Base-by-base conservation (phyloP, 106 monocot species). In the Dioscorea alata region DNA sequence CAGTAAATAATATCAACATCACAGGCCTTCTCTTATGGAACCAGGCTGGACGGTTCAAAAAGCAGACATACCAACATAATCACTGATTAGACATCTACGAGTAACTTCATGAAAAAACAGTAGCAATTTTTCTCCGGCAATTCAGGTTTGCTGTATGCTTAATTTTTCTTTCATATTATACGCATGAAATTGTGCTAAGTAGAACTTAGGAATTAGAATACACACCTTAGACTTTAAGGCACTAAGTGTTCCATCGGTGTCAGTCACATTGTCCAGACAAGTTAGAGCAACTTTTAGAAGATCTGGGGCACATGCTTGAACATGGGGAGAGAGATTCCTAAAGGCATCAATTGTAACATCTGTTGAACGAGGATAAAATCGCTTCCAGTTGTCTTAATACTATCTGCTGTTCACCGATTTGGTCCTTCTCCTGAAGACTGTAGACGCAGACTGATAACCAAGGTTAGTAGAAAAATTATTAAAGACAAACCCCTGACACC, bases 271-370 rank as follows among this genome's bases (percentile, higher is more conserved):
- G 23, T 97, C 97, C 17, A 82, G 57, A 66, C 79, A 87, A 74
- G 33, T 79, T 69, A 97, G 86, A 75, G 82, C 82, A 71, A 81
- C 76, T 69, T 92, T 97, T 4, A 97, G 78, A 59, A 97, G 84
- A 85, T 97, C 92, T 1, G 97, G 89, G 12, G 92, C 79, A 71
- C 97, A 97, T 33, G 80, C 80, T 71, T 89, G 92, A 50, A 97
- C 87, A 81, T 89, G 79, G 1, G 83, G 85, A 50, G 86, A 92
- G 9, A 97, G 74, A 57, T 78, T 87, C 51, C 77, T 74, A 68
- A 93, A 82, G 4, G 75, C 72, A 73, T 97, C 92, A 23, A 15
- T 28, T 4, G 82, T 60, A 53, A 77, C 70, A 83, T 92, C 88
- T 35, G 97, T 80, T 35, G 59, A 76, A 15, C 81, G 82, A 51